Base-by-base conservation (phyloP, 2,329 filamentous ascomycete species). In the Hypocreales sp. region DNA sequence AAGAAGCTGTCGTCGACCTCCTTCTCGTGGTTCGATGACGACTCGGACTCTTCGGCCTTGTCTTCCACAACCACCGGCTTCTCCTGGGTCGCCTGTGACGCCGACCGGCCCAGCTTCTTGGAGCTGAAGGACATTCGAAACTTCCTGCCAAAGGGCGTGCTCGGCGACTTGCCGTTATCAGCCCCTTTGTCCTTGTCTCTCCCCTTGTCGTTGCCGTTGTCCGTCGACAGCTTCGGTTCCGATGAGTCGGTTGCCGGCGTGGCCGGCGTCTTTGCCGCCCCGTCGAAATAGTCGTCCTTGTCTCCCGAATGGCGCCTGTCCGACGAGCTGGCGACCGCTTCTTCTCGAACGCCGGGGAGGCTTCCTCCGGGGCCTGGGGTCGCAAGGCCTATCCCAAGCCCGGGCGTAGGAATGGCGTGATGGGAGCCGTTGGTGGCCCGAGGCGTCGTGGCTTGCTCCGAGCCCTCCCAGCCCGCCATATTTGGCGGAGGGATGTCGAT, bases 111-210 rank as follows among this genome's bases (percentile, higher is more conserved):
- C 10, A 87, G 62, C 52, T 92, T 93, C 60, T 92, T 94, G 42
- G 76, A 78, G 39, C 77, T 75, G 43, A 87, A 84, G 1, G 76
- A 73, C 70, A 81, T 78, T 25, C 79, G 73, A 50, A 92, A 86
- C 55, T 87, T 90, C 56, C 86, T 90, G 23, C 79, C 73, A 47
- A 92, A 92, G 5, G 82, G 59, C 3, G 67, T 75, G 30, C 61
- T 57, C 5, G 58, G 57, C 3, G 61, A 56, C 40, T 80, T 79
- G 9, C 60, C 55, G 30, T 62, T 75, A 13, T 60, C 54, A 17
- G 44, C 46, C 9, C 57, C 49, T 38, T 59, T 61, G 4, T 58
- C 55, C 37, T 55, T 58, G 0, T 61, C 55, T 31, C 58, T 61
- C 5, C 58, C 52, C 30, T 60, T 61, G 1, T 57, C 58, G 29